Evolutionary conservation across 805 yeast species (phyloP).

Genomic region (Wickerhamiella dianesei): DNA sequence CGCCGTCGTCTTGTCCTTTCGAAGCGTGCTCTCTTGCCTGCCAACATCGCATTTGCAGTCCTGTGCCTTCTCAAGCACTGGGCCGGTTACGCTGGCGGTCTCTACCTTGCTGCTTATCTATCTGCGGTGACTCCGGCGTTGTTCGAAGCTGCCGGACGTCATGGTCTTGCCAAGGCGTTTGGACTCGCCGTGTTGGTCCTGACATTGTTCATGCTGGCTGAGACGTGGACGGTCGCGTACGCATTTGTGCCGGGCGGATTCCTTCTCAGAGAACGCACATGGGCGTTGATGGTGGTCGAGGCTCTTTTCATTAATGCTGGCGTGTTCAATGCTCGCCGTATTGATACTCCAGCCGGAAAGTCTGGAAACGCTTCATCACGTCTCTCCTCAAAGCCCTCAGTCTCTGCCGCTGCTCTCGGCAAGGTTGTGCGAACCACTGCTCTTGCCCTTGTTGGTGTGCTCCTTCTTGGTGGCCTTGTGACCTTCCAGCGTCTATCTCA

Average conservation of each 20-base stretch:
- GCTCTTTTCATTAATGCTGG: constrained; percentile 43
- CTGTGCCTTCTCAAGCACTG: constrained; percentile 47
- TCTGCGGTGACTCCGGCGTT: constrained; percentile 46
- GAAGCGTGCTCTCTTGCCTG: constrained; percentile 29
- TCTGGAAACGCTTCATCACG: background rate
- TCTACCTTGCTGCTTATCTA: constrained; percentile 46
- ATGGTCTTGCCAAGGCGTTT: constrained; percentile 37
- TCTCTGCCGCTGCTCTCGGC: constrained; percentile 14
- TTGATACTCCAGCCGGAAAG: background rate
- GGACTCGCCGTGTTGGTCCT: constrained; percentile 33
- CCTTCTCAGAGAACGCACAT: constrained; percentile 76
- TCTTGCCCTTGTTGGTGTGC: constrained; percentile 27
- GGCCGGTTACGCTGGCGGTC: constrained; percentile 65
- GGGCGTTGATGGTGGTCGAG: constrained; percentile 49
- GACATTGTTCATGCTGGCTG: constrained; percentile 53
- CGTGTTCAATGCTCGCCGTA: constrained; percentile 24
- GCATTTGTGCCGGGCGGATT: constrained; percentile 97
- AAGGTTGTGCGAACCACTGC: constrained; percentile 19
- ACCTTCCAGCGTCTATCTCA: constrained; percentile 46
- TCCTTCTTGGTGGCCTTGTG: constrained; percentile 37
- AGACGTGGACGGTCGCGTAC: constrained; percentile 95
- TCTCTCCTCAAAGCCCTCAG: constrained; percentile 7
- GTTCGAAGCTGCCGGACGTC: constrained; percentile 42
- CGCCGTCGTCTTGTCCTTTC: constrained; percentile 21
- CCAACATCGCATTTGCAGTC: constrained; percentile 37